A percentile compares a stretch with the other conserved stretches of the same genome.
Conservation (phyloP, 768 basidiomycete genomes). For the Serpula lacrymans region DNA sequence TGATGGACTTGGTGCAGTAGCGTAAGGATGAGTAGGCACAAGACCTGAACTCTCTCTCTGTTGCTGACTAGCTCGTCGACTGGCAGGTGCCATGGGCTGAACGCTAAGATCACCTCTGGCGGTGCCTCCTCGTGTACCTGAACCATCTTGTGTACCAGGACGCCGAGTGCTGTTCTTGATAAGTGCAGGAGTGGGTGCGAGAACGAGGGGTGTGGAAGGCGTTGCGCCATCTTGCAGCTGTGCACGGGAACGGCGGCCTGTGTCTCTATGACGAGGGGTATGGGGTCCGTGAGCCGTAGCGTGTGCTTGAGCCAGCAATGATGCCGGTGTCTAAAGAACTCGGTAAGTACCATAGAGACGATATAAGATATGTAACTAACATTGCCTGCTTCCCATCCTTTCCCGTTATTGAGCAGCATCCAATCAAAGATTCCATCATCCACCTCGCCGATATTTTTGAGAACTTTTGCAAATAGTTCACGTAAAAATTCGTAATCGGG, state of each 20-base stretch:
- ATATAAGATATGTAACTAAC: slow-evolving; percentile 43
- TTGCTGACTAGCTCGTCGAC: slow-evolving; percentile 67
- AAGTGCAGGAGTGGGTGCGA: slow-evolving; percentile 64
- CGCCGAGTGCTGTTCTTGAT: slow-evolving; percentile 56
- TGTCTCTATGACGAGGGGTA: slow-evolving; percentile 50
- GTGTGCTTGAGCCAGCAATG: slow-evolving; percentile 47
- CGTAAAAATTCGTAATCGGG: slow-evolving; percentile 98
- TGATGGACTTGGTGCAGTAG: slow-evolving; percentile 54
- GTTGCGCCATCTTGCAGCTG: slow-evolving; percentile 54
- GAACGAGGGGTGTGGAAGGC: slow-evolving; percentile 56
- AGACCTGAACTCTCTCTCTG: slow-evolving; percentile 47
- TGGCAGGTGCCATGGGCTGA: slow-evolving; percentile 63
- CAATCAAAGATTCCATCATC: slow-evolving; percentile 96
- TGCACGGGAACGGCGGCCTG: slow-evolving; percentile 53
- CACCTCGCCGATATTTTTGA: slow-evolving; percentile 81
- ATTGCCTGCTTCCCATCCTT: slow-evolving; percentile 90
- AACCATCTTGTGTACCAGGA: slow-evolving; percentile 42
- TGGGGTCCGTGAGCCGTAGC: slow-evolving; percentile 55
- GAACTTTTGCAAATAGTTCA: slow-evolving; percentile 88
- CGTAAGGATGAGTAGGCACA: slow-evolving; percentile 68
- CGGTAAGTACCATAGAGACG: slow-evolving; percentile 3
- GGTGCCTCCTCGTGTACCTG: slow-evolving; percentile 46
- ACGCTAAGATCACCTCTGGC: slow-evolving; percentile 49
- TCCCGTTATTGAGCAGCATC: slow-evolving; percentile 92
- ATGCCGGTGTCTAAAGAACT: slow-evolving; percentile 37